Base-by-base conservation (phyloP, 345 rosid genomes). In the Rubroshorea leprosula region DNA sequence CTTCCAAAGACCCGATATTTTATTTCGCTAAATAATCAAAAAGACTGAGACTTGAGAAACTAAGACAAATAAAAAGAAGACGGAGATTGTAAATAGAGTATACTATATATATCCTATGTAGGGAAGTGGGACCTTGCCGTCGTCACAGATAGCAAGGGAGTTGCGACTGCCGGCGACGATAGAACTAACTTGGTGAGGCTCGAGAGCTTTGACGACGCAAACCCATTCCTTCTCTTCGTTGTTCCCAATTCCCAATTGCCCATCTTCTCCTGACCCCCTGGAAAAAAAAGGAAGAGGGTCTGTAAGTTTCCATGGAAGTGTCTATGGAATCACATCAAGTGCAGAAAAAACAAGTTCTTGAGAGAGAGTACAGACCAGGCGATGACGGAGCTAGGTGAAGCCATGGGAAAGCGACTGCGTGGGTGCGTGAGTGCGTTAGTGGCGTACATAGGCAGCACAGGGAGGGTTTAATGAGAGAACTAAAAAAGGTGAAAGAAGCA, bases 241-340 rank as follows among this genome's bases (percentile, higher is more conserved):
- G 65, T 63, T 73, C 13, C 97, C 99, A 54, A 90, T 76, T 44
- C 99, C 97, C 60, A 94, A 65, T 58, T 94, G 97, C 50, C 99
- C 99, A 60, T 94, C 97, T 73, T 94, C 99, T 47, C 97, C 97
- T 14, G 97, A 65, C 44, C 99, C 99, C 97, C 97, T 93, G 78
- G 52, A 14, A 66, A 52, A 25, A 6, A 11, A 38, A 51, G 27
- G 4, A 23, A 54, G 17, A 23, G 17, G 6, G 21, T 9, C 23
- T 10, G 19, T 19, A 6, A 22, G 29, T 5, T 15, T 1, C 29
- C 8, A 59, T 23, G 56, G 26, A 18, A 31, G 48, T 45, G 49
- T 41, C 27, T 18, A 46, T 49, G n/a, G n/a, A n/a, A n/a, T n/a
- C n/a, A n/a, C n/a, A n/a, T n/a, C n/a, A 52, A 63, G 64, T 56